These are phyloP conservation scores for Didymella glomerata DNA, from an alignment of 2,329 filamentous ascomycete species.

Conservation along the genomic window DNA sequence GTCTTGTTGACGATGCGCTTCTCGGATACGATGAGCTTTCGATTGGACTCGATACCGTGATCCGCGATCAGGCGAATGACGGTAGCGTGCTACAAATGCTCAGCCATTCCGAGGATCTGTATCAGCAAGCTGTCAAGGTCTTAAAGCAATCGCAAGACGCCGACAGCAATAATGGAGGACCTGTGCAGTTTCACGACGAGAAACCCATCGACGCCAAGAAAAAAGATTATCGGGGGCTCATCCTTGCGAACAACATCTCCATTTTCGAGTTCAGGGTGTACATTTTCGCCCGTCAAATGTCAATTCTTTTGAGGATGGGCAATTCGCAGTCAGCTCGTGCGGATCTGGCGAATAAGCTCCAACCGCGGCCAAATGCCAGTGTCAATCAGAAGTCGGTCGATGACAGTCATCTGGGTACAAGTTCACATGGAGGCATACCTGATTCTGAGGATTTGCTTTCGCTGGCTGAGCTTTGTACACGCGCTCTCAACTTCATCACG, in stretches of 20 bases:
- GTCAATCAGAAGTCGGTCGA: constrained; percentile 42
- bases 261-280: constrained; percentile 96
- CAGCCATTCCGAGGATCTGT: constrained; percentile 76
- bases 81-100: constrained; percentile 74
- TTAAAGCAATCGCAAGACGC: constrained; percentile 30
- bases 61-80: constrained; percentile 73
- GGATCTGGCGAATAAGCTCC: constrained; percentile 52
- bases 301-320: constrained; percentile 81
- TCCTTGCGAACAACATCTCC: constrained; percentile 93
- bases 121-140: constrained; percentile 54
- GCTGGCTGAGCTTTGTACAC: constrained; percentile 85
- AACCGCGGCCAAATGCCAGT: constrained; percentile 38
- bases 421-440: constrained; percentile 47
- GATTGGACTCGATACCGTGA: constrained; percentile 82
- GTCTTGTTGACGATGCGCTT: constrained; percentile 91
- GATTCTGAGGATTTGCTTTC: constrained; percentile 78
- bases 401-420: constrained; percentile 43
- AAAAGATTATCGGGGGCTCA: constrained; percentile 90
- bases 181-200: constrained; percentile 40
- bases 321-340: constrained; percentile 62
- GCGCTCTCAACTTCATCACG: constrained; percentile 84
- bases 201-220: constrained; percentile 53
- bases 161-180: constrained; percentile 20
- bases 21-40: constrained; percentile 95
- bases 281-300: constrained; percentile 88